Conservation (phyloP, 768 basidiomycete genomes). For the Naganishia antarctica region DNA sequence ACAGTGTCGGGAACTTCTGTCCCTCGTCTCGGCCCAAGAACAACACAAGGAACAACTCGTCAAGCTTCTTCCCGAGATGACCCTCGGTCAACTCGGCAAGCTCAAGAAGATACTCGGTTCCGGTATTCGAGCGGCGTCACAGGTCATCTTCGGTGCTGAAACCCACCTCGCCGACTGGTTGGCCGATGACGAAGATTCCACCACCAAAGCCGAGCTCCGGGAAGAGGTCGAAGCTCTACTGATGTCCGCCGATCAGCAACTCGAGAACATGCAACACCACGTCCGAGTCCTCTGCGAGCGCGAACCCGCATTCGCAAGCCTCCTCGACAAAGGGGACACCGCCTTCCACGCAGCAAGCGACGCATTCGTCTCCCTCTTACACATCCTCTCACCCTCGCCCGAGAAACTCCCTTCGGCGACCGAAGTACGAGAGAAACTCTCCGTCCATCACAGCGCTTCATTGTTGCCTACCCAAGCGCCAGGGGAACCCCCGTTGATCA, state of each 20-base stretch:
- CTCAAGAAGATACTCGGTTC: constrained; percentile 10
- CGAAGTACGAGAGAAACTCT: constrained; percentile 30
- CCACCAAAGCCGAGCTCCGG: background rate
- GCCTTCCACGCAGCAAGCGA: constrained; percentile 31
- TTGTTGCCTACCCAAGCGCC: constrained; percentile 41
- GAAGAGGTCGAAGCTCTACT: constrained; percentile 12
- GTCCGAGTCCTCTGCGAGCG: constrained; percentile 38
- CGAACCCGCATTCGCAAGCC: constrained; percentile 36
- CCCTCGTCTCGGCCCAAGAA: constrained; percentile 5
- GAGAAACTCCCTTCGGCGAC: constrained; percentile 20
- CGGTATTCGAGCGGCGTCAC: constrained; percentile 15
- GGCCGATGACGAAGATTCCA: background rate
- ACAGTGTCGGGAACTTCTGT: constrained; percentile 9
- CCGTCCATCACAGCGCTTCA: constrained; percentile 32
- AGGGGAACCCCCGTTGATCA: constrained; percentile 41
- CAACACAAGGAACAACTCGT: background rate
- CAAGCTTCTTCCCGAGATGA: constrained; percentile 8
- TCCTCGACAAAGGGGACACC: constrained; percentile 14
- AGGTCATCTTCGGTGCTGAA: constrained; percentile 17
- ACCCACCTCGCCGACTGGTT: constrained; percentile 4
- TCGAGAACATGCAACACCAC: constrained; percentile 52
- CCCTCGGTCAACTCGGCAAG: constrained; percentile 16
- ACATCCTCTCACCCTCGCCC: constrained; percentile 31
- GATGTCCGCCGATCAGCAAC: background rate
- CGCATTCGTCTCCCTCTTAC: constrained; percentile 40